Base-by-base conservation (phyloP, 2,329 filamentous ascomycete species). In the Penicillium expansum region DNA sequence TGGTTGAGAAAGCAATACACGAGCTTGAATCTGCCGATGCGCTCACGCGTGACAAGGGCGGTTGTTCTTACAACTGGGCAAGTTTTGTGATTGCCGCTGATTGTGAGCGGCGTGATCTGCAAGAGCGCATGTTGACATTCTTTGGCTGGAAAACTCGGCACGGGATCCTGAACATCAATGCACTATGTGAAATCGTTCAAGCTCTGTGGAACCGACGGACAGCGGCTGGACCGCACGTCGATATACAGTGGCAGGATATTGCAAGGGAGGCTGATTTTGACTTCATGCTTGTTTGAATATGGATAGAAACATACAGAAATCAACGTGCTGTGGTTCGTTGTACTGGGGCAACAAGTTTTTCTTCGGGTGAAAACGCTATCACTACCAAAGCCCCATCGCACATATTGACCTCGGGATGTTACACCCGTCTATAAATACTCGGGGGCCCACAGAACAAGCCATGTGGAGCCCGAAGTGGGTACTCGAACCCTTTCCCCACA, bases 31-130 rank as follows among this genome's bases (percentile, higher is more conserved):
- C 68, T 0, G 68, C 72, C 8, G 72, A 73, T 49, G 47, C 30
- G 5, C 59, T 69, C 1, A 70, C 66, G 1, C 62, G 64, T 20
- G 68, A 69, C 7, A 58, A 61, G 18, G 65, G 69, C 1, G 72
- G 73, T 3, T 71, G 66, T 52, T 67, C 74, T 18, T 71, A 74
- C 55, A 66, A 74, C 30, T 75, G 73, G 73, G 71, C 72, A 1
- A 68, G 67, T 4, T 65, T 75, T 33, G 68, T 75, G 1, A 62
- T 74, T 4, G 73, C 70, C 3, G 71, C 71, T 5, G 73, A 75
- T 48, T 75, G 72, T 42, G 57, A 67, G 33, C 59, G 56, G 3
- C 43, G 48, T 6, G 64, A 62, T 27, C 54, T 73, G 30, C 70
- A 72, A 54, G 48, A 50, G 22, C 62, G 68, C 2, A 72, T 75